These are phyloP conservation scores for Setaria viridis DNA, from an alignment of 202 grass and related monocot species.

Conservation along the genomic window DNA sequence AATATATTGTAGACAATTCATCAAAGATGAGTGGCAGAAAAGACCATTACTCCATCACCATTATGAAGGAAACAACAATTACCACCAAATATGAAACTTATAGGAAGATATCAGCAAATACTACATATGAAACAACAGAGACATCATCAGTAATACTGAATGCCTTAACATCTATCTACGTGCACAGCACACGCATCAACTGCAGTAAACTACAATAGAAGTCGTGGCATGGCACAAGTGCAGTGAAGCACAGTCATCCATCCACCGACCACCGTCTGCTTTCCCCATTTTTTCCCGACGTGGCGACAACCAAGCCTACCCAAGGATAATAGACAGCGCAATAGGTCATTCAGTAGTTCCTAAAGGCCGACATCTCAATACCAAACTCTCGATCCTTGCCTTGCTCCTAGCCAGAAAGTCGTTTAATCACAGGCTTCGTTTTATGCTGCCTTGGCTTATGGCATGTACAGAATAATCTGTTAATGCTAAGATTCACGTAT, in stretches of 20 bases:
- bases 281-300: background rate
- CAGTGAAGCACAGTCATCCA: constrained; percentile 23
- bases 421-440: background rate
- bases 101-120: no score
- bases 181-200: no score
- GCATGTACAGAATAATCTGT: no score
- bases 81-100: no score
- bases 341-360: background rate
- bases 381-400: constrained; percentile 8
- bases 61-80: no score
- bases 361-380: background rate
- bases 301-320: constrained; percentile 19
- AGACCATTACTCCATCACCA: no score
- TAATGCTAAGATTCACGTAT: no score
- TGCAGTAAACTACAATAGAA: background rate
- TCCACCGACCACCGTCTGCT: background rate
- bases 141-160: no score
- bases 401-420: background rate
- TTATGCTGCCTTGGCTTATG: background rate
- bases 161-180: no score
- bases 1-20: no score
- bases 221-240: background rate
- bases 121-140: no score
- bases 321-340: background rate
- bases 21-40: no score